Base-by-base conservation (phyloP, 805 yeast species). In the Tetrapisispora taiwanensis region DNA sequence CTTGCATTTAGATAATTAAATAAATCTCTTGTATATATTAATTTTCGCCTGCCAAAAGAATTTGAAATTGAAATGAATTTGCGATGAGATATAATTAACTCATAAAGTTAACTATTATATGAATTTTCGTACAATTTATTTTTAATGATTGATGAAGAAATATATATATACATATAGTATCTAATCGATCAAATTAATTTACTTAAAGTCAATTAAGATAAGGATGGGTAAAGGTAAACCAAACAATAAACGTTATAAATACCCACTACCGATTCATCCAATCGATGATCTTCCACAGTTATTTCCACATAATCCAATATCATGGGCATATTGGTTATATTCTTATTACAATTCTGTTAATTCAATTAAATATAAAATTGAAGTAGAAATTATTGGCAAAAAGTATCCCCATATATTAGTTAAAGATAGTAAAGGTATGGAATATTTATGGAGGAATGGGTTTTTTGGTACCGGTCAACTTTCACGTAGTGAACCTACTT, bases 391-490 rank as follows among this genome's bases (percentile, higher is more conserved):
- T 50, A 66, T 62, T 35, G 74, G 59, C 32, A 60, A 60, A 3
- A 45, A 53, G 6, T 58, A 58, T 31, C 54, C 59, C 12, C 62
- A 56, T 39, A 47, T 60, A 6, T 27, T 51, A 34, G 73, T 83
- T 4, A 51, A 49, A 2, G 68, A 69, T 36, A 62, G 61, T 1
- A 50, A 56, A 0, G 78, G 72, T 28, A 80, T 81, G 77, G 51
- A 55, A 18, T 62, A 63, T 33, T 65, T 92, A 2, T 92, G 97
- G 97, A 63, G 70, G 15, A 73, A 73, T 52, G 98, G 98, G 1
- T 92, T 88, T 58, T 92, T 87, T 58, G 98, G 98, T 7, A 92
- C 90, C 56, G 98, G 97, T 2, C 75, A 76, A 2, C 66, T 88
- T 37, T 84, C 95, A 30, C 70, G 98, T 50, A 83, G 95, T 46